phyloP scores from a whole-genome alignment of 2,329 filamentous ascomycete species.

The Colletotrichum siamense region DNA sequence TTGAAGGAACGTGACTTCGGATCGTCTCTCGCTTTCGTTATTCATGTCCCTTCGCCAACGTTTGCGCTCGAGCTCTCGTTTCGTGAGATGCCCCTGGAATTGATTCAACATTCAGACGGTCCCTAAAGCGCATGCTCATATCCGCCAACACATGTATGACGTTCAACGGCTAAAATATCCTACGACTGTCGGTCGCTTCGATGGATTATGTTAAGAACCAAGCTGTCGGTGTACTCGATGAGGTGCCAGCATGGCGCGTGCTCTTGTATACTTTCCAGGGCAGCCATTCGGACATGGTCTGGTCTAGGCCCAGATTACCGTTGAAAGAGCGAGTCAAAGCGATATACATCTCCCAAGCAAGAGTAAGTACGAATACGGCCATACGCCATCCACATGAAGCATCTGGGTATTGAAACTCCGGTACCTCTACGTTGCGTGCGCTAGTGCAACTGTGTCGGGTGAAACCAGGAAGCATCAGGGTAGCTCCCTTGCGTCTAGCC shows the following conservation, averaged over 20 bases:
- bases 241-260: neutral
- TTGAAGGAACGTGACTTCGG: neutral
- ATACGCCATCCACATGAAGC: neutral
- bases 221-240: neutral
- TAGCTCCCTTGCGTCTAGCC: neutral
- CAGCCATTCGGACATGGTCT: neutral
- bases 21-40: neutral
- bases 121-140: neutral
- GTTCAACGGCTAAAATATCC: neutral
- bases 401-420: neutral
- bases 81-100: neutral
- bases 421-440: neutral
- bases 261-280: neutral
- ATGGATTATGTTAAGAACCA: neutral
- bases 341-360: neutral
- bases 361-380: neutral
- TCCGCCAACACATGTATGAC: neutral
- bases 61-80: neutral
- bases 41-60: neutral
- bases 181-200: neutral
- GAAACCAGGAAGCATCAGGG: conserved; percentile 16
- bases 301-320: neutral
- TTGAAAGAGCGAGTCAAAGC: neutral
- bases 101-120: neutral
- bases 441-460: conserved; percentile 3